Conservation (phyloP, 2,329 filamentous ascomycete species). For the Sporothrix luriei region DNA sequence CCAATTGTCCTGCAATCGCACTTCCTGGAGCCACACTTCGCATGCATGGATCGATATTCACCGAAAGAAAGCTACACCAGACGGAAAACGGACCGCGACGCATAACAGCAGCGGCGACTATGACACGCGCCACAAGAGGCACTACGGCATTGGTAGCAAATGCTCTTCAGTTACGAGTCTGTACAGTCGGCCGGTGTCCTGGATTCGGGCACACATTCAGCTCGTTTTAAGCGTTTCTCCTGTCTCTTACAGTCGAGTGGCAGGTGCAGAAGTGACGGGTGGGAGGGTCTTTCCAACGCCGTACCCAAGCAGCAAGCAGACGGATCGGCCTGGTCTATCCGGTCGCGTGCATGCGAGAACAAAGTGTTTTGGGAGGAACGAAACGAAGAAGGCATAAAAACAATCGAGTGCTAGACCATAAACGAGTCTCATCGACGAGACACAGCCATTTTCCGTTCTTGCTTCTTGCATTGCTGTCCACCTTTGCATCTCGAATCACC, state of each 20-base stretch:
- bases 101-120: not conserved
- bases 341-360: not conserved
- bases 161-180: not conserved
- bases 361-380: not conserved
- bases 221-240: not conserved
- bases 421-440: not conserved
- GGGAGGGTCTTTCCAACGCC: not conserved
- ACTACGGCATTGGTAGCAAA: not conserved
- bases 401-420: not conserved
- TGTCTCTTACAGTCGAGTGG: not conserved
- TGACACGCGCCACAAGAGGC: slow-evolving; percentile 8
- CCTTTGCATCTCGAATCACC: not conserved
- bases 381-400: not conserved
- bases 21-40: slow-evolving; percentile 18
- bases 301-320: not conserved
- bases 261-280: slow-evolving; percentile 5
- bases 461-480: not conserved
- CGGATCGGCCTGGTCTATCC: not conserved
- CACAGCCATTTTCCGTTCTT: not conserved
- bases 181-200: not conserved
- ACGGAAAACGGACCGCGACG: not conserved
- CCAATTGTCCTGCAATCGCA: not conserved
- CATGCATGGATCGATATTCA: not conserved
- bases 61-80: not conserved
- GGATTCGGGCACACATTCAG: not conserved